Conservation (phyloP, 2,329 filamentous ascomycete species). For the Huntiella omanensis region DNA sequence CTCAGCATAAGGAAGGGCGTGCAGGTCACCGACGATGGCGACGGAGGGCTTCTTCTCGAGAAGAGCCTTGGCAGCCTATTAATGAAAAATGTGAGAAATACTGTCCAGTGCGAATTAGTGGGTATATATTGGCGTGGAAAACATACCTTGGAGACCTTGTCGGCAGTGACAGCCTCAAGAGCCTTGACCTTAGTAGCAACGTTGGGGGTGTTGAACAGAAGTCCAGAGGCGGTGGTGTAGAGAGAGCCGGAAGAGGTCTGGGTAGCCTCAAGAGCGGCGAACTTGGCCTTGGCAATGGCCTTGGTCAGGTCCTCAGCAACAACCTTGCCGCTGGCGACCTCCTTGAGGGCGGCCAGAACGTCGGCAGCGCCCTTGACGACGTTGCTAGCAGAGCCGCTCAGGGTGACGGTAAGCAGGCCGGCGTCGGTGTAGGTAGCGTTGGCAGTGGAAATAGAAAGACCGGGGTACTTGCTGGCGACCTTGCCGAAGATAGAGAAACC, state of each 20-base stretch:
- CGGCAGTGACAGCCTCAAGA: slow-evolving; percentile 62
- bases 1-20: slow-evolving; percentile 77
- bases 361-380: slow-evolving; percentile 58
- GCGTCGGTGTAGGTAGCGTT: slow-evolving; percentile 86
- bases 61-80: slow-evolving; percentile 69
- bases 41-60: slow-evolving; percentile 79
- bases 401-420: slow-evolving; percentile 68
- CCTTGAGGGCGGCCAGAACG: slow-evolving; percentile 66
- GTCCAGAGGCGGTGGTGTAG: slow-evolving; percentile 65
- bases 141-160: slow-evolving; percentile 36
- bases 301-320: slow-evolving; percentile 77
- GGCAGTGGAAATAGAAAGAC: slow-evolving; percentile 51
- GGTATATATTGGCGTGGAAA: not conserved
- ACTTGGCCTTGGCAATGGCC: slow-evolving; percentile 84
- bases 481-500: slow-evolving; percentile 85
- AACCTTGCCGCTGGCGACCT: slow-evolving; percentile 55
- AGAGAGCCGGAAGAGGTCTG: slow-evolving; percentile 63
- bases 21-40: slow-evolving; percentile 77
- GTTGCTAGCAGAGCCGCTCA: slow-evolving; percentile 54
- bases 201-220: slow-evolving; percentile 68
- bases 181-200: slow-evolving; percentile 61
- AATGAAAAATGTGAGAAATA: slow-evolving; percentile 16
- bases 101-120: not conserved
- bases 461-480: slow-evolving; percentile 46
- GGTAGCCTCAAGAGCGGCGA: slow-evolving; percentile 65